Evolutionary conservation across 2,329 filamentous ascomycete species (phyloP).

Genomic region (Venturia pyrina): DNA sequence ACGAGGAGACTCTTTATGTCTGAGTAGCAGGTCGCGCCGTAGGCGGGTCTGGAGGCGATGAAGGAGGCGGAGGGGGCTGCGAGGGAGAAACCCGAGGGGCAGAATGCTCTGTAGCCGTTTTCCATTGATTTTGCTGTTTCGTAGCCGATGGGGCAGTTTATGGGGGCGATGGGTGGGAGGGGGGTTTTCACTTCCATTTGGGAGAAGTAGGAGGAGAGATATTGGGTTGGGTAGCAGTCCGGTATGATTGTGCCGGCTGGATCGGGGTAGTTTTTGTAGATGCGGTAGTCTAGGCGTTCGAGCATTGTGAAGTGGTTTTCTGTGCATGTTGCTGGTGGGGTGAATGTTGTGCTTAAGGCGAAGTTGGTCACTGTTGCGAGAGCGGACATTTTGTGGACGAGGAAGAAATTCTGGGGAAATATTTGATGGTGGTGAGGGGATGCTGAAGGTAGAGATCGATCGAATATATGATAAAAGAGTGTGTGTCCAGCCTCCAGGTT

Average conservation of each 20-base stretch:
- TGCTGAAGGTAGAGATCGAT: not conserved
- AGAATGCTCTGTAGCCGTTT: slow-evolving; percentile 21
- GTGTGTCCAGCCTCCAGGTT: not conserved
- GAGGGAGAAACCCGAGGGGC: slow-evolving; percentile 19
- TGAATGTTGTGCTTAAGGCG: slow-evolving; percentile 20
- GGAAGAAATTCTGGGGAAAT: not conserved
- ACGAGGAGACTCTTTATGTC: not conserved
- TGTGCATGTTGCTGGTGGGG: slow-evolving; percentile 19
- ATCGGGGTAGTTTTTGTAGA: slow-evolving; percentile 22
- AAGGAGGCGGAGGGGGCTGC: not conserved
- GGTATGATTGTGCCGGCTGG: slow-evolving; percentile 18
- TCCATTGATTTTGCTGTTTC: slow-evolving; percentile 17
- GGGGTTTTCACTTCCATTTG: slow-evolving; percentile 15
- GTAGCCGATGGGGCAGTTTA: slow-evolving; percentile 21
- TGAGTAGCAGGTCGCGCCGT: slow-evolving; percentile 4
- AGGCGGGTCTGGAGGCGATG: not conserved
- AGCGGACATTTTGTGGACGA: not conserved
- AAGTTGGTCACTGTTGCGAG: slow-evolving; percentile 14
- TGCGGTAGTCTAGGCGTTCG: slow-evolving; percentile 18
- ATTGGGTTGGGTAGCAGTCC: slow-evolving; percentile 20
- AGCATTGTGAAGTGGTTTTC: slow-evolving; percentile 19
- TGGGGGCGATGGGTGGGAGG: slow-evolving; percentile 20
- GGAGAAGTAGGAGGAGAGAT: slow-evolving; percentile 17
- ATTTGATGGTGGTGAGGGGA: not conserved
- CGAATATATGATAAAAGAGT: not conserved